Percentiles rank a stretch among this genome's conserved stretches.
Conservation (phyloP, 1,284 basidiomycete species). For the Golubevia sp. region DNA sequence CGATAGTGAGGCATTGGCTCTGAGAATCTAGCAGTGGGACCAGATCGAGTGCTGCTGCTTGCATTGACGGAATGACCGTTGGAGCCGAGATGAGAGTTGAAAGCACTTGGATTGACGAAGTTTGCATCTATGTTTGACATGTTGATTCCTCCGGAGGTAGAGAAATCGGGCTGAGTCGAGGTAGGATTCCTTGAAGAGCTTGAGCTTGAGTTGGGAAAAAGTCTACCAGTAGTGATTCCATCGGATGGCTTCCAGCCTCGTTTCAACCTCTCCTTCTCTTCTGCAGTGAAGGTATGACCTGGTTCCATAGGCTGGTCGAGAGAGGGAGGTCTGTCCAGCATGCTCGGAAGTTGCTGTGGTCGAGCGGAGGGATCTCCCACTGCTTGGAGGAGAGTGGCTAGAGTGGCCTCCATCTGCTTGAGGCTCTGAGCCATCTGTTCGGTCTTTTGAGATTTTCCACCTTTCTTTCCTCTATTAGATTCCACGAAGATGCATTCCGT, state of each 20-base stretch:
- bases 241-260: conserved; percentile 78
- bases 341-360: conserved; percentile 25
- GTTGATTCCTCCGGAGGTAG: background rate
- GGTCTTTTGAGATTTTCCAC: conserved; percentile 50
- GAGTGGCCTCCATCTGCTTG: conserved; percentile 56
- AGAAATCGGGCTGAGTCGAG: background rate
- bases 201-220: no score
- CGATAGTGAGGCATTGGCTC: background rate
- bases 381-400: conserved; percentile 46
- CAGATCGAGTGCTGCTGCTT: no score
- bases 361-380: conserved; percentile 40
- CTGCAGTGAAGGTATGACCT: no score
- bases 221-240: no score
- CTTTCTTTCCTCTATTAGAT: conserved; percentile 57
- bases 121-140: background rate
- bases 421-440: conserved; percentile 52
- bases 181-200: no score
- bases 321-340: conserved; percentile 30
- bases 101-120: background rate
- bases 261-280: conserved; percentile 5
- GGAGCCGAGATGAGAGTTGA: background rate
- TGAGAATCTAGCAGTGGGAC: conserved; percentile 1
- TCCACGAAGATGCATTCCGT: conserved; percentile 58
- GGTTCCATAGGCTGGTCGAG: conserved; percentile 11
- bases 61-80: no score